Base-by-base conservation (phyloP, 768 basidiomycete species). In the Leucosporidium scottii region DNA sequence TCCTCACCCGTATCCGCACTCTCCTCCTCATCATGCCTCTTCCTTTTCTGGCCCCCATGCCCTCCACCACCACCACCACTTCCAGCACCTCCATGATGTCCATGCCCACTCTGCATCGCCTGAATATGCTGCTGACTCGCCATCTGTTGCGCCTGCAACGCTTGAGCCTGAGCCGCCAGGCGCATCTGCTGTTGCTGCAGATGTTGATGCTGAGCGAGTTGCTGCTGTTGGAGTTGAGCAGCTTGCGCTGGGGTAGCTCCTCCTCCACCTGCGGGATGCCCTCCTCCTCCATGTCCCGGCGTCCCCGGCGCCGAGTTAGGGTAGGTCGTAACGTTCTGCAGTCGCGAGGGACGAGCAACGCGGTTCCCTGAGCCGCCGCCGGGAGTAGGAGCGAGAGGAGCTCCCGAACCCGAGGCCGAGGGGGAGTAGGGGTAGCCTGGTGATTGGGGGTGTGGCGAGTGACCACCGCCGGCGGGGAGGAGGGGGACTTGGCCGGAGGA, bases 11-110 rank as follows among this genome's bases (percentile, higher is more conserved):
- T 72, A 63, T 77, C 76, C 15, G 75, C 74, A 44, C 77, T 75
- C 58, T 75, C 74, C 39, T 64, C 66, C 62, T 80, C 73, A 23
- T 67, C 80, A 49, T 74, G 76, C 65, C 78, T 79, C 71, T 77
- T 82, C 60, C 82, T 81, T 21, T 80, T 78, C 55, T 62, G 39
- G 23, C 51, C 25, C 1, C 51, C 28, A 21, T 59, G 49, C 17
- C 53, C n/a, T 4, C 28, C 50, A 9, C 27, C 55, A 9, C 28
- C 17, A 4, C 25, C 27, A 31, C 27, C 55, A 28, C 9, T 13
- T 6, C 27, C 55, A 17, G 55, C 27, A 30, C 30, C 55, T 10
- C 20, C 55, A 27, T 28, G n/a, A 56, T 25, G n/a, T 8, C 8
- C 55, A 10, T 56, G 27, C 5, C 25, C 55, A 20, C 18, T 20